Evolutionary conservation across 2,329 filamentous ascomycete species (phyloP), one percentile per base, ranked within the genome.

Genomic region (Peltaster fructicola): DNA sequence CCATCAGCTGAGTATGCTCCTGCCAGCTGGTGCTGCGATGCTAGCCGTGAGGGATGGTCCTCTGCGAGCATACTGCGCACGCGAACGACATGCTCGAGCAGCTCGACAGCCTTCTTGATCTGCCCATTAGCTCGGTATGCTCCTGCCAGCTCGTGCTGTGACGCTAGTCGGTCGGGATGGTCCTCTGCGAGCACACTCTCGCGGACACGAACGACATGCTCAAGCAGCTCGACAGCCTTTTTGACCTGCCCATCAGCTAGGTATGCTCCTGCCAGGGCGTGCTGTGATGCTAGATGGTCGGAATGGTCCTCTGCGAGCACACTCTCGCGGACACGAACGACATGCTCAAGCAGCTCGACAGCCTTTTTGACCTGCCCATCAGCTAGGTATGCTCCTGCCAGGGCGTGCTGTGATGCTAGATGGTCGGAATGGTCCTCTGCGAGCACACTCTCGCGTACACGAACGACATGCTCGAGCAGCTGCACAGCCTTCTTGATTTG

Each of bases 241-340:
- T 28, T 23, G 3, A 36, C 24, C 17, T 28, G 43, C 13, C 24
- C 20, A 20, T 38, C 17, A 1, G 20, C 7, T 6, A 31, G 21
- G 18, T 44, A 44, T 21, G 40, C 40, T 1, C n/a, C 25, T 26
- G 38, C 43, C 2, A 45, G 30, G 11, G 8, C 24, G n/a, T n/a
- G n/a, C n/a, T n/a, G n/a, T n/a, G n/a, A n/a, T n/a, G n/a, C n/a
- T n/a, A n/a, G n/a, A n/a, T n/a, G n/a, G n/a, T n/a, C n/a, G n/a
- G n/a, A n/a, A n/a, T n/a, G 22, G 17, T 25, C 22, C 18, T 29
- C 23, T 15, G 20, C 15, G 11, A 33, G 16, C 8, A 14, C 17
- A 17, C 13, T 15, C 17, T 31, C 25, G 19, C 14, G 2, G 5
- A 35, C 12, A 6, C 13, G 14, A 8, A 42, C 38, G 9, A 41